These are phyloP conservation scores for Pleurotus sapidus DNA, from an alignment of 768 basidiomycete species.

Conservation along the genomic window DNA sequence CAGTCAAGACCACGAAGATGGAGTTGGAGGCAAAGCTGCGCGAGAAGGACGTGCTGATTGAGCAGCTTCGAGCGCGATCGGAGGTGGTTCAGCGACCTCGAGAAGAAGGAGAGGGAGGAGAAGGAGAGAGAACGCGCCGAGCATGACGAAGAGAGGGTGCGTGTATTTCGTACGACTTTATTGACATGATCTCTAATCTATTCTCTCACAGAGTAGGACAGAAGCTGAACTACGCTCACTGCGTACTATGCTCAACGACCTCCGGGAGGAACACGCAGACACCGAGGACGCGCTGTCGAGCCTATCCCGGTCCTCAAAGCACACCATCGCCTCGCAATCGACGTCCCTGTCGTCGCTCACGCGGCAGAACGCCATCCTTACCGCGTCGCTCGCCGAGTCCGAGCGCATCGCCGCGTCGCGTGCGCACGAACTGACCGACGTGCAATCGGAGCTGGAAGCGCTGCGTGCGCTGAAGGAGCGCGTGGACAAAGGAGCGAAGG, in stretches of 20 bases:
- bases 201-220: conserved; percentile 36
- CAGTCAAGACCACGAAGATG: conserved; percentile 56
- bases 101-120: conserved; percentile 61
- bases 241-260: conserved; percentile 41
- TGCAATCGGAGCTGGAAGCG: conserved; percentile 50
- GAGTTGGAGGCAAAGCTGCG: conserved; percentile 68
- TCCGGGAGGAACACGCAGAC: conserved; percentile 60
- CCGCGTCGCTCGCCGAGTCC: conserved; percentile 43
- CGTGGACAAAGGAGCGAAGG: conserved; percentile 21
- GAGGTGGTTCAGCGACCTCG: neutral
- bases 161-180: conserved; percentile 12
- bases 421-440: conserved; percentile 31
- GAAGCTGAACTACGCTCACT: conserved; percentile 53
- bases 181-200: neutral
- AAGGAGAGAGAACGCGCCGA: conserved; percentile 55
- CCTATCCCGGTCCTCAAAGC: conserved; percentile 44
- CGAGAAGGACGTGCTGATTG: conserved; percentile 60
- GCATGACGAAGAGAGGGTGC: conserved; percentile 59
- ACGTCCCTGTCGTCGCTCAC: conserved; percentile 47
- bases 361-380: conserved; percentile 42
- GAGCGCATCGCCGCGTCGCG: conserved; percentile 40
- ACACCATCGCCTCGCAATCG: conserved; percentile 48
- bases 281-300: conserved; percentile 53
- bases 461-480: conserved; percentile 31
- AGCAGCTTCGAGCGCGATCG: conserved; percentile 62